Conservation (phyloP, 139 green algal genomes). For the Tetratostichococcus sp. region DNA sequence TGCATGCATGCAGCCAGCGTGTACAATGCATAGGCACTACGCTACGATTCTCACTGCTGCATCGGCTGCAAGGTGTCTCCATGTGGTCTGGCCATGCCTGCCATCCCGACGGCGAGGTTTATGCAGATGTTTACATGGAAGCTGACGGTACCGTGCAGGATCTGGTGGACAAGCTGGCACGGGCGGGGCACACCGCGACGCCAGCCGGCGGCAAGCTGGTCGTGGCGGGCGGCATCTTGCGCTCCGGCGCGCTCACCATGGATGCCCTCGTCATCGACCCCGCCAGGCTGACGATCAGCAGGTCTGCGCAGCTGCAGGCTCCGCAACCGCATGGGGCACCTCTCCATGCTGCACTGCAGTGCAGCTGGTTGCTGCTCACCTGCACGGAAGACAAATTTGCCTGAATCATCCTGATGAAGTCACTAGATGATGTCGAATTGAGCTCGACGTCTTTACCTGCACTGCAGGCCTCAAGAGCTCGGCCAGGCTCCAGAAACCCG, state of each 20-base stretch:
- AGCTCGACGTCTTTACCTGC: no score
- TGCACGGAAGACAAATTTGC: no score
- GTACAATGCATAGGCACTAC: no score
- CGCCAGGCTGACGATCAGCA: slow-evolving; percentile 6
- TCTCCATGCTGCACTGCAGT: no score
- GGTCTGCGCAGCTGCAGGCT: background rate
- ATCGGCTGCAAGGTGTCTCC: background rate
- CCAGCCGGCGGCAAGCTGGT: slow-evolving; percentile 7
- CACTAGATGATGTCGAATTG: no score
- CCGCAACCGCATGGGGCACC: background rate
- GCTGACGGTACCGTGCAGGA: background rate
- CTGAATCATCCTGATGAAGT: no score
- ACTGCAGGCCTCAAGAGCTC: slow-evolving; percentile 7
- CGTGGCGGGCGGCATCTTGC: slow-evolving; percentile 14
- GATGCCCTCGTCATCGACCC: slow-evolving; percentile 12
- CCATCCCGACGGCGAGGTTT: no score
- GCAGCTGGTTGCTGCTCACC: no score
- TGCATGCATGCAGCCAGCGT: no score
- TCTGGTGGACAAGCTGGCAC: slow-evolving; percentile 7
- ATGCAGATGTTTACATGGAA: background rate
- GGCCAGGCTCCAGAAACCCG: slow-evolving; percentile 1
- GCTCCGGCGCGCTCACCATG: slow-evolving; percentile 2
- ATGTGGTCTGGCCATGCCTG: no score
- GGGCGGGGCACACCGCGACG: slow-evolving; percentile 9
- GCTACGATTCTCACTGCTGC: no score